A percentile compares a stretch with the other conserved stretches of the same genome.
These are phyloP conservation scores for Babesia ovata DNA, from an alignment of 169 alveolate genomes.

Conservation along the genomic window DNA sequence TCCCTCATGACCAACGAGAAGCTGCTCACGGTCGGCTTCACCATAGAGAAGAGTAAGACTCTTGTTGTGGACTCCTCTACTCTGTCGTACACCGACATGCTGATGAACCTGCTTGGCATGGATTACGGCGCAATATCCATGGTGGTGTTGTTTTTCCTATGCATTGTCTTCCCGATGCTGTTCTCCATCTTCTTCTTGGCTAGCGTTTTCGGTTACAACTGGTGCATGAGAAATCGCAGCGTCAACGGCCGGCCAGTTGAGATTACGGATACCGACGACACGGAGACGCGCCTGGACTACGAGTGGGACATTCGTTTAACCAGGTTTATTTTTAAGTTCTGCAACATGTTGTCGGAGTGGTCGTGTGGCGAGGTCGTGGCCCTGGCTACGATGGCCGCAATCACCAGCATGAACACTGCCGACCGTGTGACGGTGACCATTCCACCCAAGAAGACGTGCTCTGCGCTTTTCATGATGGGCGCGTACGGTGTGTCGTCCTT, in stretches of 20 bases:
- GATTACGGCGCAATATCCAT: constrained; percentile 34
- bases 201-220: constrained; percentile 58
- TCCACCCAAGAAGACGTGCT: constrained; percentile 58
- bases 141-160: constrained; percentile 40
- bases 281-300: constrained; percentile 15
- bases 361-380: constrained; percentile 67
- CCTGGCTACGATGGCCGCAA: constrained; percentile 58
- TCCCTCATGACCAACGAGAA: constrained; percentile 58
- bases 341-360: constrained; percentile 67
- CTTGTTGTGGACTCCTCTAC: constrained; percentile 41
- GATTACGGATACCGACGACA: constrained; percentile 20
- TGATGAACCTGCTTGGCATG: constrained; percentile 18
- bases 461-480: constrained; percentile 48
- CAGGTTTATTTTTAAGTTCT: constrained; percentile 32
- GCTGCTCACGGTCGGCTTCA: constrained; percentile 50
- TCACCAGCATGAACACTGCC: constrained; percentile 52
- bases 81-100: constrained; percentile 48
- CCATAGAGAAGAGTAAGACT: constrained; percentile 42
- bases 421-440: constrained; percentile 39
- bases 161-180: constrained; percentile 53
- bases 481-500: constrained; percentile 61
- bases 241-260: constrained; percentile 11
- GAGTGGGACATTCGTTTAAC: constrained; percentile 33
- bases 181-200: constrained; percentile 39
- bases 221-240: constrained; percentile 22